Evolutionary conservation across 306 rosid genomes (phyloP), one percentile per base, ranked within the genome.

Genomic region (Rosa lucieae): DNA sequence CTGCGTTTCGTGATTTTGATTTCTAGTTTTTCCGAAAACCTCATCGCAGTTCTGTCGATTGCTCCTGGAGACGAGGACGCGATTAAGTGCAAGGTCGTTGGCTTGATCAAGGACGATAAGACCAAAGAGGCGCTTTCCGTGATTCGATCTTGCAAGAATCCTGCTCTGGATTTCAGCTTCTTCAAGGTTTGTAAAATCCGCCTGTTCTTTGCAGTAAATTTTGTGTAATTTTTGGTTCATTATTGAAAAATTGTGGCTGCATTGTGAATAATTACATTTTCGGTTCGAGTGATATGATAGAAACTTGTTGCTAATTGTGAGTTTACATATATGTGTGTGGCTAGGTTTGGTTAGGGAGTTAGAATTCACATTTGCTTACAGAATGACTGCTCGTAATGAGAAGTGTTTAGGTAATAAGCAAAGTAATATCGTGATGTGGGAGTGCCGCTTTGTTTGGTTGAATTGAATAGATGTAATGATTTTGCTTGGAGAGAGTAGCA

Each of bases 1-100:
- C 5, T 26, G 35, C 29, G 11, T 32, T 15, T 6, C 35, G 12
- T 29, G 53, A 76, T 18, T 62, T 7, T 76, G 61, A 76, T 5
- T 62, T 10, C 43, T 18, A 11, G 76, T 13, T 3, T 49, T 29
- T 32, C 0, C 26, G 29, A 23, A 75, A 40, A 65, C 21, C 17
- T 37, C 3, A 59, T 72, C 21, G 72, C 83, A 95, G 98, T 95
- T 88, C 93, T 95, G 39, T 83, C 91, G 4, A 68, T 90, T 61
- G 82, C 92, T 6, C 89, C 98, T 1, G 90, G 85, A 1, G 98
- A 95, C 3, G 96, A 91, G 68, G 99, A 93, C 80, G 97, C 98
- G 4, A 78, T 93, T 71, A 91, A 92, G 66, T 95, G 98, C 88
- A 93, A 93, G 90, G 84, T 91, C 63, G 91, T 93, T 59, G 97